Base-by-base conservation (phyloP, 768 basidiomycete species). In the Tricholoma sp. region DNA sequence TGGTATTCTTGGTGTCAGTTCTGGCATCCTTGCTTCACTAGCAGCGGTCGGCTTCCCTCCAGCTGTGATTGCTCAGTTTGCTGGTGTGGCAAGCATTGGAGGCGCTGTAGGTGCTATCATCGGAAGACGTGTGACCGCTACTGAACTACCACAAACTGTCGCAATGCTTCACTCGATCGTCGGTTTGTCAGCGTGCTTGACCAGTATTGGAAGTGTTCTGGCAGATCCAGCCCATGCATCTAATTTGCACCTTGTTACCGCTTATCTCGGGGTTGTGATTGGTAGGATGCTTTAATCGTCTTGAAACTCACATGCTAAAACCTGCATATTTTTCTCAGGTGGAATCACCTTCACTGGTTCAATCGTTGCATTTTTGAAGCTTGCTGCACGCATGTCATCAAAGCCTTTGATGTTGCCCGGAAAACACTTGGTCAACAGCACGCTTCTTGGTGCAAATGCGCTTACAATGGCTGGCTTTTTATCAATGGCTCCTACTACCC, bases 291-390 rank as follows among this genome's bases (percentile, higher is more conserved):
- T 47, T 7, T 39, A n/a, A 17, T 11, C 34, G 47, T 47, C 37
- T 28, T 50, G 39, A 56, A 34, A 55, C 24, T 61, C 32, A 57
- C 54, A 18, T 57, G 50, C 45, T 4, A 24, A 24, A 24, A 24
- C 24, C 24, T 24, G 24, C 24, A 24, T 24, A 11, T 13, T 49
- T 6, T 17, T 17, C 31, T 53, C 56, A 80, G 83, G 86, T 72
- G 92, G 92, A 56, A 77, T 94, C 52, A 94, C 92, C 0, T 94
- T 94, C 65, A 94, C 92, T 3, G 91, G 91, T 28, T 93, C 91
- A 1, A 83, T 94, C 42, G 88, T 94, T 13, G 92, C 92, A 4
- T 94, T 92, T 79, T 70, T 94, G 47, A 94, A 94, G 67, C 77
- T 94, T 36, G 89, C 91, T 6, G 91, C 88, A 7, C 83, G 80